Base-by-base conservation (phyloP, 2,329 filamentous ascomycete species). In the Venturia effusa region DNA sequence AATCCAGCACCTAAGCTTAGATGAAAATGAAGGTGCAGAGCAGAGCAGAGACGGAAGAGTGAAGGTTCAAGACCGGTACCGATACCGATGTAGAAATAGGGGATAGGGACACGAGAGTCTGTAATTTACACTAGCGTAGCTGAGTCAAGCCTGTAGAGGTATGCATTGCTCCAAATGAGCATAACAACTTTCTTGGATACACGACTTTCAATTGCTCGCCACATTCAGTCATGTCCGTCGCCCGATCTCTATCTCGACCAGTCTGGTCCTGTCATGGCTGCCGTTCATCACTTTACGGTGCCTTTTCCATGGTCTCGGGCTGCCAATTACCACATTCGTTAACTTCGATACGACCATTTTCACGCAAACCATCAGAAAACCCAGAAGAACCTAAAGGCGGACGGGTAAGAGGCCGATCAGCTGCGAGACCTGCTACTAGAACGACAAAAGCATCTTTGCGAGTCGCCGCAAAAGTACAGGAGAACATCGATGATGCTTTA, bases 401-500 rank as follows among this genome's bases (percentile, higher is more conserved):
- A 15, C 51, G 51, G 22, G 1, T 22, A 30, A 57, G 30, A 37
- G 51, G 51, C 51, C 32, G 51, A 57, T 57, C 51, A n/a, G 51
- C 51, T 32, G 10, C 19, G 8, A 32, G 13, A 30, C 3, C 51
- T 4, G 5, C 51, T n/a, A 6, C 2, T 4, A 57, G 30, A 22
- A 57, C 24, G 27, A 34, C 30, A 19, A 57, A 30, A 24, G 5
- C 24, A n/a, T 57, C 51, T 4, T 19, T n/a, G 30, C 27, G 51
- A 57, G 19, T 57, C 34, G 51, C 51, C 8, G 51, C 27, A 5
- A 34, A 34, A 30, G 51, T 10, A n/a, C 51, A 57, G 51, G 51
- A 57, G 27, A 57, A 57, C 8, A 57, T 57, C 30, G 51, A 57
- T 8, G 51, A 57, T 34, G 51, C 51, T 57, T 57, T 57, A 34